Conservation (phyloP, 345 rosid genomes). For the Pugionium dolabratum region DNA sequence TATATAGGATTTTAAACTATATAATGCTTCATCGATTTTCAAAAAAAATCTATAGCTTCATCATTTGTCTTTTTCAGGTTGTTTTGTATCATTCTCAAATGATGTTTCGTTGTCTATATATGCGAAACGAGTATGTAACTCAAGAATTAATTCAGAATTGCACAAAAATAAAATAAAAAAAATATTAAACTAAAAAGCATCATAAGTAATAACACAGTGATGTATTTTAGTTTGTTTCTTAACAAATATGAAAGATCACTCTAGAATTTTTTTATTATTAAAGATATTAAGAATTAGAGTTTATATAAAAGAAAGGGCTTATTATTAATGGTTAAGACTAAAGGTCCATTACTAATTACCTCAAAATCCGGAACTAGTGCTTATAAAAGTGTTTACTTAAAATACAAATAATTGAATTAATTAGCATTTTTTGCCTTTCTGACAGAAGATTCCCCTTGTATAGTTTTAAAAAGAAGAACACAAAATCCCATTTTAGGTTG, state of each 20-base stretch:
- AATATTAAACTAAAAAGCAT: too few species aligned
- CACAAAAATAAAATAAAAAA: not conserved
- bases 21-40: not conserved
- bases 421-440: slow-evolving; percentile 18
- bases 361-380: slow-evolving; percentile 40
- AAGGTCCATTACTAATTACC: slow-evolving; percentile 30
- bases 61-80: slow-evolving; percentile 1
- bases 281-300: too few species aligned
- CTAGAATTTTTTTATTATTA: too few species aligned
- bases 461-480: slow-evolving; percentile 17
- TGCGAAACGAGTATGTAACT: slow-evolving; percentile 3
- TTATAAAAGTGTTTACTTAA: slow-evolving; percentile 19
- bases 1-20: slow-evolving; percentile 10
- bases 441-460: slow-evolving; percentile 28
- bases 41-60: not conserved
- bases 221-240: slow-evolving; percentile 4
- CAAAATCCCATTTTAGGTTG: slow-evolving; percentile 16
- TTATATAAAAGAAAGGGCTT: slow-evolving; percentile 5
- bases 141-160: not conserved
- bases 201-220: too few species aligned
- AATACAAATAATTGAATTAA: slow-evolving; percentile 16
- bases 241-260: not conserved
- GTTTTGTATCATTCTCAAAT: slow-evolving; percentile 23
- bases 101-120: slow-evolving; percentile 9
- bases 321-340: slow-evolving; percentile 27